Base-by-base conservation (phyloP, 768 basidiomycete genomes). In the Candolleomyces aberdarensis region DNA sequence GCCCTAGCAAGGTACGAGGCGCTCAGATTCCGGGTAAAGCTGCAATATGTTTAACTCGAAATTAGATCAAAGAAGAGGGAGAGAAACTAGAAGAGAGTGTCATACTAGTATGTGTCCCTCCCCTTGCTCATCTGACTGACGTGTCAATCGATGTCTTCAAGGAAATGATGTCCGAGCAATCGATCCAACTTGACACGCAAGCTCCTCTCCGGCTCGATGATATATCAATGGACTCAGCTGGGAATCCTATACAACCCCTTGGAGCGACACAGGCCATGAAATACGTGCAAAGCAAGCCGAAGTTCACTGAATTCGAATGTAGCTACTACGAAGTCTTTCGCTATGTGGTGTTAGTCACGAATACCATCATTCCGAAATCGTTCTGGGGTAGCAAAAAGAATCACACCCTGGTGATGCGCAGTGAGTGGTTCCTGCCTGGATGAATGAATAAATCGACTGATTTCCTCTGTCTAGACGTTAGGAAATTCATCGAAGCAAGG, bases 301-400 rank as follows among this genome's bases (percentile, higher is more conserved):
- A 83, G n/a, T 93, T 94, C 67, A 78, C 82, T 0, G 90, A 95
- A 57, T 95, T 90, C 69, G 78, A 84, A 1, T 94, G 88, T 66
- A 80, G 75, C 56, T 72, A 86, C 62, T 65, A 74, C 8, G 88
- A 92, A 91, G 90, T 96, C 29, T 87, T 79, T 66, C 80, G 85
- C 22, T 96, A 86, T 73, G 84, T 84, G 10, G 74, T 77, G 4
- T 68, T 84, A 3, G 76, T 89, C 41, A 89, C 91, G 0, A 84
- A 85, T 61, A 67, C 78, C 8, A 84, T 94, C 15, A 86, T 96
- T 57, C 92, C 92, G 2, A 81, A 81, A 32, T 75, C 78, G 14
- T 83, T 96, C 62, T 96, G 95, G 93, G 95, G 95, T 11, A 86
- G 82, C 20, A 69, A 76, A 40, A 71, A 63, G 44, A 98, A 98